Base-by-base conservation (phyloP, 257 asterid genomes). In the Buddleja alternifolia region DNA sequence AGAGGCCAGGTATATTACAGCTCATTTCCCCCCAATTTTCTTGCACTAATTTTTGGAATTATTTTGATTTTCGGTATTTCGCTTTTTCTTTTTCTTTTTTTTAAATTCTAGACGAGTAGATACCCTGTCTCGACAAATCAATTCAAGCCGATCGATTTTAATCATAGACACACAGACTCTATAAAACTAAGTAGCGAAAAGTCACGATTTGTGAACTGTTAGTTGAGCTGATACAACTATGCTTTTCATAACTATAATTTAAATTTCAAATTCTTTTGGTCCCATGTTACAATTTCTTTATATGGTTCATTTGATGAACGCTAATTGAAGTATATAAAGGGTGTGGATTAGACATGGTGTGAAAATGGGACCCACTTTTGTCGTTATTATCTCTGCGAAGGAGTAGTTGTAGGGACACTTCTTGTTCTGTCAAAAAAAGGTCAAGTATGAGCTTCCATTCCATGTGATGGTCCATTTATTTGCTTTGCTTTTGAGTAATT, bases 1-100 rank as follows among this genome's bases (percentile, higher is more conserved):
- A 69, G 80, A 86, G 69, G 81, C 63, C 83, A 75, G 96, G 97
- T 90, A 73, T 7, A 63, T 66, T 66, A 60, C 79, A 76, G 72
- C 41, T 59, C 62, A 9, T 15, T 63, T 50, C 16, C 34, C 17
- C 46, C 20, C 34, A 29, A 7, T 1, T 58, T 19, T 66, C 1
- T 51, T 62, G 48, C 45, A 48, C 9, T n/a, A 20, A 2, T 25
- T 25, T 48, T 66, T 54, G 51, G 21, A 66, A 1, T 69, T 57
- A 20, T 63, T 72, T 63, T 66, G 10, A 46, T 39, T 68, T 54
- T 8, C 34, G n/a, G 8, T 17, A 10, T 48, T 55, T 48, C 65
- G 15, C 32, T 41, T 2, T 25, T 34, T 32, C 48, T 37, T 36
- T 42, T 2, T 19, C 50, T 59, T 57, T 15, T 23, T 23, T 37